Base-by-base conservation (phyloP, 2,329 filamentous ascomycete genomes). In the Botrytis cinerea region DNA sequence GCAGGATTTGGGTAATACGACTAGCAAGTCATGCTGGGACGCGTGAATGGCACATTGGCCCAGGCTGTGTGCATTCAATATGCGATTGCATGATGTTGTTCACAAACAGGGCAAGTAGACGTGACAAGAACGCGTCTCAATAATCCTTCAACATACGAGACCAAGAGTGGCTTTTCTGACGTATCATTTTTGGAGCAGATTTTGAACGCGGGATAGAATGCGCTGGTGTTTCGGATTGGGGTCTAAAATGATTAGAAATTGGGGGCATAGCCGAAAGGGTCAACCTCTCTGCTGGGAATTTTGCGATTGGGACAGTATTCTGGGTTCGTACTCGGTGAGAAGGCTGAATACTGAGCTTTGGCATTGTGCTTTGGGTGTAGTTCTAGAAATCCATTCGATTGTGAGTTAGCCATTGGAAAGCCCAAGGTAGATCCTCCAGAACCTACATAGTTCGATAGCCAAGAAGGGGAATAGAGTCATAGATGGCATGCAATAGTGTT, bases 101-200 rank as follows among this genome's bases (percentile, higher is more conserved):
- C 28, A 38, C n/a, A 28, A 68, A 68, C 38, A 63, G 28, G 48
- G 48, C 16, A 57, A 43, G 66, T 28, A 28, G 48, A 68, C 66
- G 48, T 68, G 66, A 68, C 66, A 68, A 43, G 48, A 57, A 68
- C 48, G 66, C 48, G 48, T 57, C 35, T 68, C 35, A 32, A 54
- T 38, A 64, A 71, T 71, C 69, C 43, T 71, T 64, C 59, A 64
- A 51, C 12, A n/a, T n/a, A 72, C 46, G 48, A 72, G 28, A 25
- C n/a, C 45, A 43, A 54, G 20, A 46, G 25, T 51, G 45, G 70
- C 57, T 63, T 71, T 63, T 60, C 46, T 68, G 48, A 67, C 62
- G 48, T 60, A 72, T 72, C 70, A 59, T 51, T 48, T 32, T 71
- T 25, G 20, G 43, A 70, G 28, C 51, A 16, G 57, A 68, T 51